These are phyloP conservation scores for Prillingera fragicola DNA, from an alignment of 1,284 basidiomycete genomes.

Conservation along the genomic window DNA sequence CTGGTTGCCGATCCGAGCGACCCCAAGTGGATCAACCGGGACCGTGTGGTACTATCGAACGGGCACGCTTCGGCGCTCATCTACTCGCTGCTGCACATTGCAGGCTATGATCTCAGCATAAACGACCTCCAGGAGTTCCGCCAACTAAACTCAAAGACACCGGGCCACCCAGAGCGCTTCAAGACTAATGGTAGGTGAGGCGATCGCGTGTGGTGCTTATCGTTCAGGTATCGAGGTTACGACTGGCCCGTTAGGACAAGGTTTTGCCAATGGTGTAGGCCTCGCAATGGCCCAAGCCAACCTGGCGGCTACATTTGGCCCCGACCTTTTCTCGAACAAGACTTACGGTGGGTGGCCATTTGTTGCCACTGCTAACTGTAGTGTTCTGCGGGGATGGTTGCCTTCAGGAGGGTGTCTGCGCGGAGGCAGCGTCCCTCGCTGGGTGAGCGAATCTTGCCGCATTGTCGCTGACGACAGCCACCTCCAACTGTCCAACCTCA, in stretches of 20 bases:
- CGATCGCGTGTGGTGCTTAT: too few relatives aligned
- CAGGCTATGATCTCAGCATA: constrained; percentile 76
- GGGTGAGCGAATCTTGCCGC: constrained; percentile 42
- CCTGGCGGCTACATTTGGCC: constrained; percentile 72
- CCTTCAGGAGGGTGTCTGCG: constrained; percentile 53
- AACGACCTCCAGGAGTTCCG: constrained; percentile 80
- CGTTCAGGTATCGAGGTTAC: constrained; percentile 70
- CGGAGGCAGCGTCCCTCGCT: constrained; percentile 77
- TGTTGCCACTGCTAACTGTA: background rate
- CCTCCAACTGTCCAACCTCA: constrained; percentile 76
- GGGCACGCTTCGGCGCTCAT: constrained; percentile 55
- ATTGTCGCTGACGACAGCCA: constrained; percentile 51
- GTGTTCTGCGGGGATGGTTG: constrained; percentile 27
- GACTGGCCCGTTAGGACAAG: constrained; percentile 83
- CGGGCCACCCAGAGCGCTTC: constrained; percentile 74
- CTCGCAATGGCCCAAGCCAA: constrained; percentile 81
- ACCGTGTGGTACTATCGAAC: constrained; percentile 43
- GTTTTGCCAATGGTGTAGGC: constrained; percentile 78
- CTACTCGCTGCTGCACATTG: constrained; percentile 74
- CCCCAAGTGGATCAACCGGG: constrained; percentile 79
- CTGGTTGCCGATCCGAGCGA: constrained; percentile 73
- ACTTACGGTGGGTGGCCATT: constrained; percentile 61
- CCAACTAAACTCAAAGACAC: constrained; percentile 72
- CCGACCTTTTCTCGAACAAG: constrained; percentile 73
- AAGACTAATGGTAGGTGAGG: constrained; percentile 66